Conservation (phyloP, 306 rosid species). For the Datisca glomerata region DNA sequence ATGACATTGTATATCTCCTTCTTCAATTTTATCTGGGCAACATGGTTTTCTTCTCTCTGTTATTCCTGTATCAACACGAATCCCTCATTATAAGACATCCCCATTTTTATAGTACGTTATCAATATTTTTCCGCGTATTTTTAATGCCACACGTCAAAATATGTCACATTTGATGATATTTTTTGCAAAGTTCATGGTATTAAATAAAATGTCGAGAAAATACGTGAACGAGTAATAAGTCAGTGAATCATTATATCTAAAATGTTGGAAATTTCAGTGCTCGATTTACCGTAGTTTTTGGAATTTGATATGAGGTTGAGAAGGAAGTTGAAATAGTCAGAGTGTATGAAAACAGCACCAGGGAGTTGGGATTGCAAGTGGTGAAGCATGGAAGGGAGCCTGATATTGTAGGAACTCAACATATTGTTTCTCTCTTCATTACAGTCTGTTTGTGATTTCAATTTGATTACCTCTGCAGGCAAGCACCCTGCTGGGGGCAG, state of each 20-base stretch:
- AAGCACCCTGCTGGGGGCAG: slow-evolving; percentile 29
- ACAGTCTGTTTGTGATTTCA: slow-evolving; percentile 21
- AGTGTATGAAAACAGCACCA: slow-evolving; percentile 10
- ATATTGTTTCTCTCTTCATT: slow-evolving; percentile 6
- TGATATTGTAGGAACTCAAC: slow-evolving; percentile 11
- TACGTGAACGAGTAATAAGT: no score
- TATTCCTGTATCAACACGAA: not conserved
- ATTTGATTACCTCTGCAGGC: slow-evolving; percentile 5
- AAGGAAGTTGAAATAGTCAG: slow-evolving; percentile 16
- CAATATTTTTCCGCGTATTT: no score
- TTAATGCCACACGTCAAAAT: no score
- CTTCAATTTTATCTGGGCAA: not conserved
- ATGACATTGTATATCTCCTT: not conserved
- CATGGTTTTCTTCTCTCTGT: not conserved
- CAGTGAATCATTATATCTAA: no score
- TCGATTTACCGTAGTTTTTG: slow-evolving; percentile 16
- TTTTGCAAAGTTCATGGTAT: no score
- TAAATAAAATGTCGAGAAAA: no score
- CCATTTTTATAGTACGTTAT: no score
- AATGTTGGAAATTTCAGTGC: no score
- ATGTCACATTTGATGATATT: no score
- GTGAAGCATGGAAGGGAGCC: slow-evolving; percentile 8
- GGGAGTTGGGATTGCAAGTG: slow-evolving; percentile 17
- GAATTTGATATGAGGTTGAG: slow-evolving; percentile 12
- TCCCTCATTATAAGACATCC: no score